Evolutionary conservation across 495 filamentous ascomycete species (phyloP).

Genomic region (Clavariopsis aquatica): DNA sequence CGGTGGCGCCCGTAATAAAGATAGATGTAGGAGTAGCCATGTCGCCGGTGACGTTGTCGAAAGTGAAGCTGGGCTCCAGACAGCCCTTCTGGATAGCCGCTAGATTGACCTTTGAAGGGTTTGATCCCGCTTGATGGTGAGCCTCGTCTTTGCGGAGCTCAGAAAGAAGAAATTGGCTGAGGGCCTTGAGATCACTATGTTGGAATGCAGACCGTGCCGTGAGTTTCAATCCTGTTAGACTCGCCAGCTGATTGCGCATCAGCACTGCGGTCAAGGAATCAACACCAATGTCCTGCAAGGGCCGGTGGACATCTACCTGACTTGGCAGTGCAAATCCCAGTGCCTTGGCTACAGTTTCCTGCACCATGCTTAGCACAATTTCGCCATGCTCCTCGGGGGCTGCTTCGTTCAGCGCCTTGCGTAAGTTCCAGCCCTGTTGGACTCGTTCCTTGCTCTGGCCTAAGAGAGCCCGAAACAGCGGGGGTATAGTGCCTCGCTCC

Average conservation of each 20-base stretch:
- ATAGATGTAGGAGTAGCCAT: constrained; percentile 26
- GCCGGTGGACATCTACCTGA: constrained; percentile 36
- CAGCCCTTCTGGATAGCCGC: neutral
- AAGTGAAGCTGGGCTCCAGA: constrained; percentile 11
- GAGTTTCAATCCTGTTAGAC: constrained; percentile 37
- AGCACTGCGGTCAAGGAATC: constrained; percentile 43
- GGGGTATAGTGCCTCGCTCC: constrained; percentile 34
- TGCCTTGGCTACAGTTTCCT: constrained; percentile 37
- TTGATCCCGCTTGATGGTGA: constrained; percentile 4
- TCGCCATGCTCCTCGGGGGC: constrained; percentile 27
- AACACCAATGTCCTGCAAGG: constrained; percentile 40
- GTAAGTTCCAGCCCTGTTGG: neutral
- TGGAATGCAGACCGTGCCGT: constrained; percentile 33
- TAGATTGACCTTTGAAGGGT: neutral
- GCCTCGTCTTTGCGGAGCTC: constrained; percentile 34
- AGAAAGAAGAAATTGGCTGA: constrained; percentile 34
- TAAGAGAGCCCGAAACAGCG: constrained; percentile 29
- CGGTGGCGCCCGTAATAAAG: constrained; percentile 44
- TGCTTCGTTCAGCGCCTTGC: constrained; percentile 29
- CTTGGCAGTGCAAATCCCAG: constrained; percentile 28
- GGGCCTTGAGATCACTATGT: constrained; percentile 36
- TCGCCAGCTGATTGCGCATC: constrained; percentile 40
- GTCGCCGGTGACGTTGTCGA: constrained; percentile 28
- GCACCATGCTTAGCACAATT: constrained; percentile 40
- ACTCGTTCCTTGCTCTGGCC: neutral